Base-by-base conservation (phyloP, 2,329 filamentous ascomycete genomes). In the Lojkania enalia region DNA sequence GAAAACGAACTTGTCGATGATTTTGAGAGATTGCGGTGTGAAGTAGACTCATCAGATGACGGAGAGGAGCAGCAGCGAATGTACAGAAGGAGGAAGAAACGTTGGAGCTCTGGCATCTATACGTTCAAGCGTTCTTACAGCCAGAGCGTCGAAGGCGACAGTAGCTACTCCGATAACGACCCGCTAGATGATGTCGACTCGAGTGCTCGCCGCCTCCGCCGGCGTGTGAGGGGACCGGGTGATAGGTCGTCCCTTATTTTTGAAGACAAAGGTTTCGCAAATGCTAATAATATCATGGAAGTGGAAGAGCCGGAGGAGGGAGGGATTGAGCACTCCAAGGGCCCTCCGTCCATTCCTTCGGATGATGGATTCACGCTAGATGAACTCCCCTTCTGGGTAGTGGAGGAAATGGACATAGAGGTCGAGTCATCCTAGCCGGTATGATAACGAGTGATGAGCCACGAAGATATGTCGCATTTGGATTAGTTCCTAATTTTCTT, bases 91-190 rank as follows among this genome's bases (percentile, higher is more conserved):
- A 71, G 70, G 49, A 73, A 71, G 51, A 71, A 72, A 48, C 60
- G 68, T 30, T 72, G 70, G 65, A 73, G 71, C 35, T 59, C 64
- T 16, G 67, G 71, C 6, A 59, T 67, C 9, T 33, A 33, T 15
- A 33, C 9, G 32, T 74, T 70, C 61, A 77, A 77, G 54, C 69
- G 75, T 33, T 72, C 62, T 35, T 69, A 76, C 57, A 74, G 71
- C 49, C 67, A 74, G 57, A 76, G 70, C 42, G 60, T 74, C 20
- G 71, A 71, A 52, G 72, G 71, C 39, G 71, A 75, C 39, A 68
- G 68, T 41, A 73, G 70, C 49, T 66, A 67, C 37, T 70, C 70
- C 16, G 71, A 74, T 42, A 58, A 66, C 30, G 72, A 74, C 16
- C 67, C 64, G 13, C 58, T 71, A 19, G 69, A 71, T 42, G 71